These are phyloP conservation scores for Podila clonocystis DNA, from an alignment of 192 early-diverging fungal genomes.

Conservation along the genomic window DNA sequence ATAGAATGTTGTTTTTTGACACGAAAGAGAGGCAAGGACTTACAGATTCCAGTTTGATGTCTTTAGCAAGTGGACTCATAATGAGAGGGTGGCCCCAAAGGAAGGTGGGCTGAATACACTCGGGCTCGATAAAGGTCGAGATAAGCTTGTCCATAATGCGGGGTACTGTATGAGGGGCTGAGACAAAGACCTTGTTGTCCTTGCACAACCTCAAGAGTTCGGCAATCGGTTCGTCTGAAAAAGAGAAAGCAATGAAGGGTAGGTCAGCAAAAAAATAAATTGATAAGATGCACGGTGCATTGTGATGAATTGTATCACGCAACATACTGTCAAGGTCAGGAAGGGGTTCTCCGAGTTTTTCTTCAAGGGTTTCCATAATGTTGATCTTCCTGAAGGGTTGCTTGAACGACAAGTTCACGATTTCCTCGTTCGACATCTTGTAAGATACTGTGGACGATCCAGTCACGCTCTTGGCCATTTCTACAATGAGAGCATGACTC, in stretches of 20 bases:
- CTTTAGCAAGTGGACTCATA: slow-evolving; percentile 87
- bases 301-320: neutral
- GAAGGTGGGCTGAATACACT: slow-evolving; percentile 85
- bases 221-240: slow-evolving; percentile 24
- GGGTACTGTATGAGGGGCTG: slow-evolving; percentile 69
- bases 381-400: slow-evolving; percentile 68
- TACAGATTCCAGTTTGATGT: slow-evolving; percentile 44
- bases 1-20: neutral
- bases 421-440: slow-evolving; percentile 15
- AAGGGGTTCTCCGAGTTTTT: slow-evolving; percentile 50
- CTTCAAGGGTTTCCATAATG: slow-evolving; percentile 59
- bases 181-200: slow-evolving; percentile 41
- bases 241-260: neutral
- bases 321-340: slow-evolving; percentile 53
- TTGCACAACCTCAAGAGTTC: slow-evolving; percentile 45
- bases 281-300: no score
- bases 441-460: slow-evolving; percentile 23
- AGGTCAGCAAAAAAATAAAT: neutral
- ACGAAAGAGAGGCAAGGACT: neutral
- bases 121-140: slow-evolving; percentile 76
- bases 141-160: slow-evolving; percentile 81
- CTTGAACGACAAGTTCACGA: slow-evolving; percentile 57
- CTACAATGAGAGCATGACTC: slow-evolving; percentile 10
- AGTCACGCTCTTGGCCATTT: slow-evolving; percentile 45
- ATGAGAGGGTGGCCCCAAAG: slow-evolving; percentile 79